Base-by-base conservation (phyloP, 345 rosid species). In the Euphorbia lathyris region DNA sequence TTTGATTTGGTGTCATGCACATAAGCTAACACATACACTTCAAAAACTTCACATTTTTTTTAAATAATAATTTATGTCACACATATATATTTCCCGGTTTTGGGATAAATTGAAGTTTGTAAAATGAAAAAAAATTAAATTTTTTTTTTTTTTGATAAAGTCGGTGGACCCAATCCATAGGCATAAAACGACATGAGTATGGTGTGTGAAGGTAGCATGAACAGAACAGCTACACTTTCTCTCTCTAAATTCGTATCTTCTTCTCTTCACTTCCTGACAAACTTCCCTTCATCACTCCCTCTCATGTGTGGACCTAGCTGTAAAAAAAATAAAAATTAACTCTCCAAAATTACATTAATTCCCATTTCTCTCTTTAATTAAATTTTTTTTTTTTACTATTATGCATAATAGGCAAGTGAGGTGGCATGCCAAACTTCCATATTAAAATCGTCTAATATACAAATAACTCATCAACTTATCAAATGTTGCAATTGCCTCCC, bases 151-250 rank as follows among this genome's bases (percentile, higher is more conserved):
- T 11, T 2, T 52, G 75, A 68, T 43, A 75, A 76, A 77, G 89
- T 82, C 89, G 84, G 93, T 88, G 93, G 93, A 86, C 90, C 90
- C 93, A 84, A 88, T 83, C 85, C 90, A 85, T 57, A 72, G 88
- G 72, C 81, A 59, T 79, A 83, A 47, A 80, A 79, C 84, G 90
- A 85, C 93, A 84, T 73, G 50, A 85, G 67, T n/a, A n/a, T n/a
- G n/a, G n/a, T n/a, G n/a, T 68, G 86, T 78, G 87, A 86, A 83
- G 74, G 77, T 83, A 76, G 87, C 82, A 80, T 85, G 86, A 86
- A 74, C 83, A 78, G 73, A 86, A 75, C 85, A 80, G 76, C 85
- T 78, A 23, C 68, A 65, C 76, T 66, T 79, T 59, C 74, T 70
- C 63, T 78, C 72, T 48, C 79, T 69, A 8, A 25, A 63, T 73